Evolutionary conservation across 305 asterid species (phyloP).

Genomic region (Fraxinus sp.): DNA sequence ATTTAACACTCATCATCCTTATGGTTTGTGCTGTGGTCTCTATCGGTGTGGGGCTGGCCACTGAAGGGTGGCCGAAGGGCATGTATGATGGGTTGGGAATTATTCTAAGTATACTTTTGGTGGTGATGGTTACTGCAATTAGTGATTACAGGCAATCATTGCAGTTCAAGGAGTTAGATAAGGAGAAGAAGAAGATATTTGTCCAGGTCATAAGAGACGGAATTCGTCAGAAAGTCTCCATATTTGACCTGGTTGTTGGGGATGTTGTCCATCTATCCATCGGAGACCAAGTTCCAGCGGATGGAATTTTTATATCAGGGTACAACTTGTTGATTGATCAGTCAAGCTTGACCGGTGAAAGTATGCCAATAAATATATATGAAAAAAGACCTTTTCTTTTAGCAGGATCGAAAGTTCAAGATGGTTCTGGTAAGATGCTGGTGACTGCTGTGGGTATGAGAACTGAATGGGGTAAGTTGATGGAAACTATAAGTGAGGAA

Average conservation of each 20-base stretch:
- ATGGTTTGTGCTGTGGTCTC: constrained; percentile 35
- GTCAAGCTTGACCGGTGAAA: constrained; percentile 95
- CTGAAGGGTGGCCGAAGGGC: constrained; percentile 97
- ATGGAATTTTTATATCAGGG: constrained; percentile 81
- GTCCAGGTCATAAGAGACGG: constrained; percentile 84
- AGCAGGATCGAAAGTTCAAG: constrained; percentile 84
- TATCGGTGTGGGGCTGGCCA: constrained; percentile 91
- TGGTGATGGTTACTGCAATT: constrained; percentile 80
- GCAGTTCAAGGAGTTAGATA: constrained; percentile 89
- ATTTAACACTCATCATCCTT: constrained; percentile 83
- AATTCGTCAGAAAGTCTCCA: constrained; percentile 70
- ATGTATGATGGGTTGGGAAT: constrained; percentile 94
- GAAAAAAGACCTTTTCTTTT: constrained; percentile 84
- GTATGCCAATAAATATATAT: constrained; percentile 64
- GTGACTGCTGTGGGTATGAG: constrained; percentile 98
- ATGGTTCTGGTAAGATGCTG: constrained; percentile 89
- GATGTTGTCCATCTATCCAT: constrained; percentile 70
- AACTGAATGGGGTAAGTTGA: constrained; percentile 98
- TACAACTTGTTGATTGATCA: constrained; percentile 82
- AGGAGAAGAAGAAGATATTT: constrained; percentile 91
- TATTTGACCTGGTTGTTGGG: constrained; percentile 87
- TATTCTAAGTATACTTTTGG: constrained; percentile 75
- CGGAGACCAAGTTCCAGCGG: constrained; percentile 91
- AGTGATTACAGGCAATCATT: constrained; percentile 95
- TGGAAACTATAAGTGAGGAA: constrained; percentile 89